Evolutionary conservation across 2,329 filamentous ascomycete species (phyloP).

Genomic region (Apiospora kogelbergensis): DNA sequence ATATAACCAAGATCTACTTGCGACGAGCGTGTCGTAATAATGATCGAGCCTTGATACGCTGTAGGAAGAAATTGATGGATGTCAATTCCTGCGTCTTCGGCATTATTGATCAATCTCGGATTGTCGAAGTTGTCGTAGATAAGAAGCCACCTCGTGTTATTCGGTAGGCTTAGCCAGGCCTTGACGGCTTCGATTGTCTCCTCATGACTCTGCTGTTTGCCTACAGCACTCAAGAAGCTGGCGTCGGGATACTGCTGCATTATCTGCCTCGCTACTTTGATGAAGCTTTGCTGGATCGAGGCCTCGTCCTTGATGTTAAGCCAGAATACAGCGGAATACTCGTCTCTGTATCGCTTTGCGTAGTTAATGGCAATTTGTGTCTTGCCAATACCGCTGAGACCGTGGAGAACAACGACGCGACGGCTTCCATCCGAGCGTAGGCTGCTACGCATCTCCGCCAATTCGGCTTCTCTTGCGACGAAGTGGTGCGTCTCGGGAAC

Average conservation of each 20-base stretch:
- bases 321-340: slow-evolving; percentile 19
- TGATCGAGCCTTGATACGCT: slow-evolving; percentile 38
- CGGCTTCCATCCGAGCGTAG: slow-evolving; percentile 26
- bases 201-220: slow-evolving; percentile 19
- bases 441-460: slow-evolving; percentile 27
- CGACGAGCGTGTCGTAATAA: slow-evolving; percentile 40
- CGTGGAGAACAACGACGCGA: slow-evolving; percentile 17
- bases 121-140: slow-evolving; percentile 44
- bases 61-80: slow-evolving; percentile 31
- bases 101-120: slow-evolving; percentile 23
- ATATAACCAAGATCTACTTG: slow-evolving; percentile 31
- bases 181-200: slow-evolving; percentile 33
- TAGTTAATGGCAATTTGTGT: slow-evolving; percentile 20
- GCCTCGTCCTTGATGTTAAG: slow-evolving; percentile 18
- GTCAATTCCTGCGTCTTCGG: slow-evolving; percentile 24
- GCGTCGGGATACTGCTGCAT: slow-evolving; percentile 17
- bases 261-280: slow-evolving; percentile 16
- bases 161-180: slow-evolving; percentile 33
- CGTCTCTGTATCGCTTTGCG: slow-evolving; percentile 16
- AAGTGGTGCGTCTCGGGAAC: slow-evolving; percentile 26
- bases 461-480: slow-evolving; percentile 30
- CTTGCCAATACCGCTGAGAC: slow-evolving; percentile 22
- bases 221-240: slow-evolving; percentile 3
- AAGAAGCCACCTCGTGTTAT: slow-evolving; percentile 39
- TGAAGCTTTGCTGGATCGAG: slow-evolving; percentile 18